Evolutionary conservation across 2,329 filamentous ascomycete species (phyloP).

Genomic region (Madurella fahalii): DNA sequence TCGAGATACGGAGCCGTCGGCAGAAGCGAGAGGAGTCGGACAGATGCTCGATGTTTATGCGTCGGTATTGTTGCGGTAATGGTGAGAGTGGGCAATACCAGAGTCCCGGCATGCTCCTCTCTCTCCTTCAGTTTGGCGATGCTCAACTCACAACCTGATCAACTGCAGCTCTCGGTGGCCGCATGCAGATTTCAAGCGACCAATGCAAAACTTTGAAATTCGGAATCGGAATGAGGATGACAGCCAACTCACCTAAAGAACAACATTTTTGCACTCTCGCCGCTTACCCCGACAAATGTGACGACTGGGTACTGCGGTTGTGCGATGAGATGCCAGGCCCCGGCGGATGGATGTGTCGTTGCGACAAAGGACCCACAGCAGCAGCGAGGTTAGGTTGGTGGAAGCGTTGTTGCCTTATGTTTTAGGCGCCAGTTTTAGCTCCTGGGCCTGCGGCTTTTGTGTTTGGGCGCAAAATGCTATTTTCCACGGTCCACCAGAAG

Average conservation of each 20-base stretch:
- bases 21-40: too few species aligned
- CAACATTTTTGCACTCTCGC: constrained; percentile 22
- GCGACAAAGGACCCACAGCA: constrained; percentile 1
- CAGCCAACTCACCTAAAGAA: constrained; percentile 27
- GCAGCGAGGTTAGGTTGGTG: neutral
- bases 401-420: neutral
- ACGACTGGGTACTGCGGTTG: neutral
- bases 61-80: too few species aligned
- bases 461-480: too few species aligned
- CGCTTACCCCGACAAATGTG: neutral
- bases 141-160: too few species aligned
- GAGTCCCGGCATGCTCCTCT: too few species aligned
- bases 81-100: too few species aligned
- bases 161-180: neutral
- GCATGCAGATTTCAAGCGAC: neutral
- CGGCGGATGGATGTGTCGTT: neutral
- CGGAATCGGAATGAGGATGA: neutral
- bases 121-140: too few species aligned
- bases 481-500: neutral
- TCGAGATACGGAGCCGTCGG: too few species aligned
- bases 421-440: neutral
- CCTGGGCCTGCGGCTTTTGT: too few species aligned
- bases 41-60: too few species aligned
- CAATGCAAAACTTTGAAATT: neutral
- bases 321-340: neutral